Percentiles rank a stretch among this genome's conserved stretches.
Conservation (phyloP, 768 basidiomycete species). For the Auricularia sp. region DNA sequence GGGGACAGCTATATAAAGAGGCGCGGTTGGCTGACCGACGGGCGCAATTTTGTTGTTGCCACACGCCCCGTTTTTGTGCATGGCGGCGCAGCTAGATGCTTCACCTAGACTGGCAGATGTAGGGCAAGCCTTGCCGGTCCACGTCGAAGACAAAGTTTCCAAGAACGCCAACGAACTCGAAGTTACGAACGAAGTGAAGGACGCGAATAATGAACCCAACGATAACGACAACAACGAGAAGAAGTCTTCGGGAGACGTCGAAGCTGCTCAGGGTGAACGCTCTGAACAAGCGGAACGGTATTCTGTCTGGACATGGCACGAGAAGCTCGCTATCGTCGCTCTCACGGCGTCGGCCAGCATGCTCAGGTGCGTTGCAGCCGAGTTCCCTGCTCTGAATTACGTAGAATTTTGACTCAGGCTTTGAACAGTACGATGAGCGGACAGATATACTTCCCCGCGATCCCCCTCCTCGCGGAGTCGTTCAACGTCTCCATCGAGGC, state of each 20-base stretch:
- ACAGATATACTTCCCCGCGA: conserved; percentile 35
- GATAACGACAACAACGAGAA: not conserved
- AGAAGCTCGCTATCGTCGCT: conserved; percentile 8
- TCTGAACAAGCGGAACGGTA: not conserved
- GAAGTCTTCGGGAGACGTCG: not conserved
- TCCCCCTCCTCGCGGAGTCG: conserved; percentile 52
- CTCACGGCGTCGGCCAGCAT: conserved; percentile 8
- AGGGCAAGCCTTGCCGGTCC: too few relatives aligned
- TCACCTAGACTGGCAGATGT: too few relatives aligned
- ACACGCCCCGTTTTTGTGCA: too few relatives aligned
- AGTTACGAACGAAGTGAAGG: too few relatives aligned
- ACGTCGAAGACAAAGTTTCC: too few relatives aligned
- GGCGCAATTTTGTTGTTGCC: too few relatives aligned
- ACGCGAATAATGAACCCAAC: too few relatives aligned
- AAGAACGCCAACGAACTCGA: too few relatives aligned
- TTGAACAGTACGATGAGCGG: not conserved
- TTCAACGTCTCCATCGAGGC: conserved; percentile 60
- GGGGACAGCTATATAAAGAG: too few relatives aligned
- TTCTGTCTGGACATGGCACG: conserved; percentile 7
- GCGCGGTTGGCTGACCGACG: too few relatives aligned
- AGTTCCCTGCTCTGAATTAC: not conserved
- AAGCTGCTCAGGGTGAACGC: not conserved
- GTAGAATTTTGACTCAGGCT: conserved; percentile 1
- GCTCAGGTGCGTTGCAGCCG: conserved; percentile 2
- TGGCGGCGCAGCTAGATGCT: too few relatives aligned